Percentiles rank a stretch among this genome's conserved stretches.
Conservation (phyloP, 495 filamentous ascomycete genomes). For the Pyrenula aspistea region DNA sequence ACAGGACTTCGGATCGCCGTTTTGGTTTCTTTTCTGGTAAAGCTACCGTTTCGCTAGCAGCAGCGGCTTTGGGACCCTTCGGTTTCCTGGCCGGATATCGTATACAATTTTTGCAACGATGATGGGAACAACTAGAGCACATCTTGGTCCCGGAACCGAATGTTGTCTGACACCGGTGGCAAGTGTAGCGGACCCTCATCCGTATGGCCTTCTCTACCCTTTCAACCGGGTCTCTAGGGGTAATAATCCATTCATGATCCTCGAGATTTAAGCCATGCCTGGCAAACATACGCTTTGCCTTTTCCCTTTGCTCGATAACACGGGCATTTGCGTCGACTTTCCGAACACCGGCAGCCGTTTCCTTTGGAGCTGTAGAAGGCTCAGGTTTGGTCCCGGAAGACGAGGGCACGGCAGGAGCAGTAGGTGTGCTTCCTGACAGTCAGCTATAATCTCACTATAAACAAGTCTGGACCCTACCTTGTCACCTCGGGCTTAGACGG, state of each 20-base stretch:
- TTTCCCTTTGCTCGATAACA: conserved; percentile 41
- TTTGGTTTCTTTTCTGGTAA: conserved; percentile 10
- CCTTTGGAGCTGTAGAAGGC: neutral
- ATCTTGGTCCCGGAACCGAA: conserved; percentile 56
- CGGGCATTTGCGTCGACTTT: neutral
- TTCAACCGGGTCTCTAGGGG: conserved; percentile 41
- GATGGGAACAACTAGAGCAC: conserved; percentile 63
- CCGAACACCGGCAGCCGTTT: neutral
- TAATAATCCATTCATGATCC: conserved; percentile 53
- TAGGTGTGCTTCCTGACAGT: neutral
- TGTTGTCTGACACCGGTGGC: conserved; percentile 62
- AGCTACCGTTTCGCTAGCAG: neutral
- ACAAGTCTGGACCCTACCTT: too few species aligned
- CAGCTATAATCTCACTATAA: too few species aligned
- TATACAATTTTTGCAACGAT: conserved; percentile 67
- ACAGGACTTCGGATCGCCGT: conserved; percentile 12
- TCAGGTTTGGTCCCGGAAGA: neutral
- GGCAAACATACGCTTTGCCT: conserved; percentile 57
- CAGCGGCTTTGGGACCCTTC: conserved; percentile 2
- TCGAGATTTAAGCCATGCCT: conserved; percentile 64
- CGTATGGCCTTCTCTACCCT: conserved; percentile 82
- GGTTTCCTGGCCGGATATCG: conserved; percentile 48
- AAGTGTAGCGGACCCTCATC: conserved; percentile 79
- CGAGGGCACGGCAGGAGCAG: neutral
- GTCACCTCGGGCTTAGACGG: neutral